phyloP scores from a whole-genome alignment of 306 rosid genomes.

The Pueraria montana region DNA sequence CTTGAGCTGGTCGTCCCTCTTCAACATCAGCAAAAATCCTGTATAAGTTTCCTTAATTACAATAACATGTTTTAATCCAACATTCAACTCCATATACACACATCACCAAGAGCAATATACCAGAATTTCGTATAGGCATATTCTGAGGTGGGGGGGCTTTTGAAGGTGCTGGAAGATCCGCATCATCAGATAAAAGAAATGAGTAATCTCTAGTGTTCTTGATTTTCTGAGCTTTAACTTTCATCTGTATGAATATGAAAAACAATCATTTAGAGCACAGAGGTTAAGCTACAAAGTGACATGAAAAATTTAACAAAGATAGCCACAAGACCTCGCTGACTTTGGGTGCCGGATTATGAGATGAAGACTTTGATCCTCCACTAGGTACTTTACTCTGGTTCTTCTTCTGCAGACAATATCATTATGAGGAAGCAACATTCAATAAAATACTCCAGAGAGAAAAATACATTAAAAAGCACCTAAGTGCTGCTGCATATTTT shows the following conservation, averaged over 20 bases:
- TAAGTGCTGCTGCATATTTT: constrained; percentile 21
- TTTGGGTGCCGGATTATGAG: constrained; percentile 54
- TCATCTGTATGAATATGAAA: constrained; percentile 54
- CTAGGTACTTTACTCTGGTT: constrained; percentile 53
- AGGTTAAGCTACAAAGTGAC: neutral
- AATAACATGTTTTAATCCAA: constrained; percentile 56
- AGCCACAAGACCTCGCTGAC: constrained; percentile 60
- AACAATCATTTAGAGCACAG: constrained; percentile 24
- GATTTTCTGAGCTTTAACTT: constrained; percentile 67
- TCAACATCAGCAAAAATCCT: constrained; percentile 71
- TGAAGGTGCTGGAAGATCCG: constrained; percentile 70
- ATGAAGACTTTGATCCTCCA: constrained; percentile 58
- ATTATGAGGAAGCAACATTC: constrained; percentile 43
- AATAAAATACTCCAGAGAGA: neutral
- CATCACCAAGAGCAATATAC: constrained; percentile 55
- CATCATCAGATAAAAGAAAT: constrained; percentile 78
- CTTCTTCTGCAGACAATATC: constrained; percentile 61
- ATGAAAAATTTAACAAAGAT: constrained; percentile 13
- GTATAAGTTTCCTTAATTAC: constrained; percentile 67
- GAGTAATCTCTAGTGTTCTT: constrained; percentile 90
- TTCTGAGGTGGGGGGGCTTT: constrained; percentile 58
- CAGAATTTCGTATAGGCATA: constrained; percentile 55
- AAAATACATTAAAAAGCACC: constrained; percentile 25
- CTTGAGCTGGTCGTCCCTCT: constrained; percentile 71
- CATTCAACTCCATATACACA: constrained; percentile 41